phyloP scores from a whole-genome alignment of 2,329 filamentous ascomycete genomes.

The Penicillium italicum region DNA sequence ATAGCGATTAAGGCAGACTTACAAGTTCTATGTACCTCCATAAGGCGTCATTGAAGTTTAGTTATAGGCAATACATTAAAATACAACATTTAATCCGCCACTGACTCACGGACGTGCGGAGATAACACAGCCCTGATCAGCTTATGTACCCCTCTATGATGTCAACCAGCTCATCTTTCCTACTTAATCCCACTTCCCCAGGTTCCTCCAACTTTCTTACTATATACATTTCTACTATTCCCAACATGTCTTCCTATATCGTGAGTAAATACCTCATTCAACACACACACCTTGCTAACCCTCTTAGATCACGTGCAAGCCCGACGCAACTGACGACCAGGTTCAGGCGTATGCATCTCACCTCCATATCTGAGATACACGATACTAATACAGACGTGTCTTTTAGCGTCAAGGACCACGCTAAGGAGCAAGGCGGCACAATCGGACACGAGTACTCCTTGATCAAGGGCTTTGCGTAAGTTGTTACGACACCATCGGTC shows the following conservation, averaged over 20 bases:
- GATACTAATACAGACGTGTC: background rate
- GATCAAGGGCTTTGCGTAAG: slow-evolving; percentile 12
- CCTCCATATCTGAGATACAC: background rate
- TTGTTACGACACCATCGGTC: background rate
- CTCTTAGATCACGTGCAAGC: slow-evolving; percentile 4
- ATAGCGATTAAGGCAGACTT: background rate
- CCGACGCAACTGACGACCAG: background rate
- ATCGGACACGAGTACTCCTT: slow-evolving; percentile 4
- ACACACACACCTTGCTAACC: background rate
- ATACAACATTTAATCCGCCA: background rate
- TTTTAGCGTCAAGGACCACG: slow-evolving; percentile 2
- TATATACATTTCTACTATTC: background rate
- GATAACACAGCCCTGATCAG: slow-evolving; percentile 1
- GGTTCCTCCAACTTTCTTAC: too few relatives aligned
- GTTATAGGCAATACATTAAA: background rate
- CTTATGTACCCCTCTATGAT: slow-evolving; percentile 12
- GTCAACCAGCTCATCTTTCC: background rate
- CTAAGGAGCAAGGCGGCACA: slow-evolving; percentile 2
- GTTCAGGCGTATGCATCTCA: slow-evolving; percentile 1
- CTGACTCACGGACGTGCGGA: background rate
- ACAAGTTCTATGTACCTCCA: background rate
- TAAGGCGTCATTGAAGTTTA: background rate
- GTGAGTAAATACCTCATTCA: background rate
- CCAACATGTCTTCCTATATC: slow-evolving; percentile 4
- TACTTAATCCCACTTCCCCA: background rate